Conservation (phyloP, 2,329 filamentous ascomycete species). For the Cladophialophora yegresii region DNA sequence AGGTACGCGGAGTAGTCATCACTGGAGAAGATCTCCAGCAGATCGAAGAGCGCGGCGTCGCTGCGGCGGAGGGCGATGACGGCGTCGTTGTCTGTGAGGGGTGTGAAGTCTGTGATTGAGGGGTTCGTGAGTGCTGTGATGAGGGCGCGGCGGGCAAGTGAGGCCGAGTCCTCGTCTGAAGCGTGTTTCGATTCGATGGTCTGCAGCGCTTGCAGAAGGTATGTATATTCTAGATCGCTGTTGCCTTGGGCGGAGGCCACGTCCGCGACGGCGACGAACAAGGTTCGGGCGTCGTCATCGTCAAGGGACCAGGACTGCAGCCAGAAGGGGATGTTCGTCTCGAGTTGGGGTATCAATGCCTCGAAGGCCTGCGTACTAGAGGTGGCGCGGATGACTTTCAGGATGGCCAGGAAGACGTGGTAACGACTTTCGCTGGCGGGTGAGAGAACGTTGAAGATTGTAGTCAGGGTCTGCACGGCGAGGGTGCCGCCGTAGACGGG, state of each 20-base stretch:
- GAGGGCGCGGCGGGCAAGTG: conserved; percentile 64
- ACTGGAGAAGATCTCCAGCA: conserved; percentile 92
- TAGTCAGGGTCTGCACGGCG: conserved; percentile 86
- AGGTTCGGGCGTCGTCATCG: conserved; percentile 77
- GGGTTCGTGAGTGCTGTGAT: conserved; percentile 67
- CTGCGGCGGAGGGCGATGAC: conserved; percentile 85
- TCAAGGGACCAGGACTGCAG: conserved; percentile 78
- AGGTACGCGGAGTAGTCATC: conserved; percentile 94
- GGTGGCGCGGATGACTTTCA: conserved; percentile 75
- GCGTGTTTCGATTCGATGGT: conserved; percentile 64
- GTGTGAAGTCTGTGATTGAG: conserved; percentile 71
- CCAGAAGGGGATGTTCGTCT: conserved; percentile 75
- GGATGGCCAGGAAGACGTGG: conserved; percentile 85
- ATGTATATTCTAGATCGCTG: conserved; percentile 72
- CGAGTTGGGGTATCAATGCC: conserved; percentile 77
- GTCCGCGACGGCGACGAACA: conserved; percentile 81
- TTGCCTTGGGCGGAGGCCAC: conserved; percentile 77
- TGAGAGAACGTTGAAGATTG: conserved; percentile 91
- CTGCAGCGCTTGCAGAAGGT: conserved; percentile 74
- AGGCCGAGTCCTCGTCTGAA: conserved; percentile 56
- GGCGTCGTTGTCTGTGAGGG: conserved; percentile 69
- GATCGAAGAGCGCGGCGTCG: conserved; percentile 81
- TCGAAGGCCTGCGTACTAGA: conserved; percentile 76
- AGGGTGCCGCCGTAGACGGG: conserved; percentile 81
- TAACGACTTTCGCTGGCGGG: conserved; percentile 76